Percentiles rank a stretch among this genome's conserved stretches.
phyloP scores from a whole-genome alignment of 768 basidiomycete genomes.

The Boletus pseudo-olivaceus region DNA sequence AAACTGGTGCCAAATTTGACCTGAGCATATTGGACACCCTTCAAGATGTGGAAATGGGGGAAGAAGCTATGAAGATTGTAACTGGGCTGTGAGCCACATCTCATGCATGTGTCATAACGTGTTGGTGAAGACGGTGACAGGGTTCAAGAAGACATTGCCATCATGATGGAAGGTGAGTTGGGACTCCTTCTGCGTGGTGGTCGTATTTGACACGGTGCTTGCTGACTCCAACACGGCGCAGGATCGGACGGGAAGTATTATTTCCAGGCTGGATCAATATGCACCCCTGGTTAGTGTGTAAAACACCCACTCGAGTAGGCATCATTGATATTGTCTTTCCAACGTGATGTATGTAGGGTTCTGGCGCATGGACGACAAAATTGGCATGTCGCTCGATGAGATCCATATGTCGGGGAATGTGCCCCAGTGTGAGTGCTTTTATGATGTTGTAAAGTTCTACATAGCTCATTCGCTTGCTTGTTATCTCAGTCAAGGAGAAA shows the following conservation, averaged over 20 bases:
- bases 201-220: slow-evolving; percentile 16
- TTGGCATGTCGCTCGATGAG: slow-evolving; percentile 67
- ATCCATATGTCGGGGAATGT: slow-evolving; percentile 71
- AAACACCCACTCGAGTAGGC: not conserved
- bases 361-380: slow-evolving; percentile 76
- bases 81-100: slow-evolving; percentile 51
- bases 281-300: slow-evolving; percentile 49
- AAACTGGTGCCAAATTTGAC: slow-evolving; percentile 47
- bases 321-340: not conserved
- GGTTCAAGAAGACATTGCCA: slow-evolving; percentile 54
- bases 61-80: slow-evolving; percentile 59
- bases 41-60: slow-evolving; percentile 26
- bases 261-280: slow-evolving; percentile 71
- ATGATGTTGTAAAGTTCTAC: not conserved
- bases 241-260: slow-evolving; percentile 68
- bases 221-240: slow-evolving; percentile 28
- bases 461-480: slow-evolving; percentile 4
- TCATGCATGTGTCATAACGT: not conserved
- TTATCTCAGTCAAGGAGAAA: slow-evolving; percentile 49
- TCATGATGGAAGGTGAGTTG: slow-evolving; percentile 57
- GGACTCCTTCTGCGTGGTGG: slow-evolving; percentile 11
- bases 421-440: slow-evolving; percentile 55
- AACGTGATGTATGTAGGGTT: slow-evolving; percentile 45
- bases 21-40: slow-evolving; percentile 35
- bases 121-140: slow-evolving; percentile 27